Base-by-base conservation (phyloP, 495 filamentous ascomycete genomes). In the Extremus antarcticus region DNA sequence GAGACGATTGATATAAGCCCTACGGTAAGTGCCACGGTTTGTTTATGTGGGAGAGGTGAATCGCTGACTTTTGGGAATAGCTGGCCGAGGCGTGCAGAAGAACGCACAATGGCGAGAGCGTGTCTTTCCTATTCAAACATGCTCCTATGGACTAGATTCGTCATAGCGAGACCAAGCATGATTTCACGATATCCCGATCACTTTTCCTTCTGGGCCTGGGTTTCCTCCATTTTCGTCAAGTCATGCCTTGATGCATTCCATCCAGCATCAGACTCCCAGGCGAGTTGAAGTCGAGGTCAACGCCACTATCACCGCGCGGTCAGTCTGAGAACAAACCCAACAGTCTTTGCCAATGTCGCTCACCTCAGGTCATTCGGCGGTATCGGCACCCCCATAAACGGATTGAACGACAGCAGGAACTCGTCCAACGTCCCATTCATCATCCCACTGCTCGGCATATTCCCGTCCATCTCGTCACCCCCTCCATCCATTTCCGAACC, bases 21-120 rank as follows among this genome's bases (percentile, higher is more conserved):
- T 39, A 97, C 92, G 21, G 76, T 87, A 59, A 77, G 81, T 58
- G 45, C n/a, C 10, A 13, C n/a, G 29, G 29, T 35, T 20, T 21
- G 17, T 23, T 22, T 53, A 0, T 21, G 16, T 45, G 72, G 68
- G 19, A 81, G 84, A 70, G 74, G 74, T 50, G 73, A 72, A 63
- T n/a, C 51, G 25, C 29, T 46, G 45, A 50, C 24, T 9, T 16
- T 21, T 21, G 4, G 13, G 13, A 29, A 48, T 55, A 73, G 69
- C 70, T 77, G 38, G 76, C 76, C 29, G 70, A 79, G 69, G 85
- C 85, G 23, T 87, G 85, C 63, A 77, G 92, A 56, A 82, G 92
- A 63, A 98, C 94, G 20, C 92, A 98, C 71, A 98, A 98, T 65
- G 92, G 91, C 56, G 85, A 89, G 74, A 90, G 85, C 55, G 89